Evolutionary conservation across 2,329 filamentous ascomycete species (phyloP), one percentile per base, ranked within the genome.

Genomic region (Orbilia blumenaviensis): DNA sequence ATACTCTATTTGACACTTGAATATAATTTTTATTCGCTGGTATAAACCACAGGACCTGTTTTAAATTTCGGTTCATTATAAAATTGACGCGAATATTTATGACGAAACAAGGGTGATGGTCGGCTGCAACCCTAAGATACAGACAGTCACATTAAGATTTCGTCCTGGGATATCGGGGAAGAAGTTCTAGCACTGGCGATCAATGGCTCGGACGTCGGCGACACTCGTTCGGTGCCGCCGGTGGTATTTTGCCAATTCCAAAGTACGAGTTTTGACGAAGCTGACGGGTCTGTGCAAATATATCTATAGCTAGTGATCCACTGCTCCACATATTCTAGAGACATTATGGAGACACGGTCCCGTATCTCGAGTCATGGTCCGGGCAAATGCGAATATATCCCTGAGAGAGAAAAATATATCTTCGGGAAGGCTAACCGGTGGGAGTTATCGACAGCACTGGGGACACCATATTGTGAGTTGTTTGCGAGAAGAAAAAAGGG

Each of bases 61-160:
- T 75, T 75, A 74, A 66, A 66, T 61, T 69, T 76, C 63, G 71
- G 71, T 58, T 76, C 71, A 44, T 68, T 76, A 64, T 76, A 76
- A 76, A 76, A 68, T 69, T 63, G 71, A 76, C 36, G 71, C 71
- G 71, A 76, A 62, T 42, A n/a, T 50, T 18, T 44, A 34, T 67
- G 50, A 41, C 50, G 41, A 50, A 44, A 44, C 68, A 52, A 46
- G 56, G 54, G 29, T 61, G 34, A 36, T 32, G 32, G 32, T 60
- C 38, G 42, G 8, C 46, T 60, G 42, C 69, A 48, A 52, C 48
- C 36, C 58, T 67, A 44, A 50, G 42, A 73, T 66, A 67, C 52
- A 64, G 29, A n/a, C n/a, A 41, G 34, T 36, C 21, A 7, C 60
- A 58, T 63, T 76, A 76, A 76, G 63, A 76, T 76, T 58, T 27